These are phyloP conservation scores for Syncephalastrum monosporum DNA, from an alignment of 371 early-diverging fungal genomes.

Conservation along the genomic window DNA sequence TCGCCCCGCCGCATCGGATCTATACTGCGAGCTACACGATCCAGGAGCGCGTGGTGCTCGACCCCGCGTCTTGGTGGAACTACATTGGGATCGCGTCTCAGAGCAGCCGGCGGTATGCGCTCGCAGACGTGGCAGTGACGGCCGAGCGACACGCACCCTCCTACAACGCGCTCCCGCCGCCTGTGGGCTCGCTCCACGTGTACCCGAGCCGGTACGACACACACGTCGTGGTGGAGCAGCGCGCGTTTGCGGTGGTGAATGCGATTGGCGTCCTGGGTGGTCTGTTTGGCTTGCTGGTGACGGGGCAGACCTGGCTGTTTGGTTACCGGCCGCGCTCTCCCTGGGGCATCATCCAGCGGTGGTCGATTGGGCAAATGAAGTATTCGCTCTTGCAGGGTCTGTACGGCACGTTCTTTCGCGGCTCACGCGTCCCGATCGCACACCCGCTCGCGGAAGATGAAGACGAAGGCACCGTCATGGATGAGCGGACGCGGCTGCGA, in stretches of 20 bases:
- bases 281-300: conserved; percentile 28
- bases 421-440: conserved; percentile 28
- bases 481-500: conserved; percentile 16
- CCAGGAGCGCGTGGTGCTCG: conserved; percentile 16
- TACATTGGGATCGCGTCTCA: conserved; percentile 22
- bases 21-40: conserved; percentile 15
- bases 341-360: conserved; percentile 14
- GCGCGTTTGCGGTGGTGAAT: conserved; percentile 29
- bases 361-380: conserved; percentile 14
- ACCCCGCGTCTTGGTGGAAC: conserved; percentile 20
- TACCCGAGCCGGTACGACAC: conserved; percentile 16
- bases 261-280: conserved; percentile 37
- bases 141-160: conserved; percentile 7
- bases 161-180: conserved; percentile 9
- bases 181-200: conserved; percentile 22
- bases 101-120: not conserved
- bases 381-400: conserved; percentile 25
- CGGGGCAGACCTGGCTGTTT: conserved; percentile 25
- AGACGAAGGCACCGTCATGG: conserved; percentile 12
- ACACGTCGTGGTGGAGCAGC: conserved; percentile 21
- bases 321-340: conserved; percentile 35
- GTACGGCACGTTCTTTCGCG: conserved; percentile 17
- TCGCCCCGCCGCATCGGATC: conserved; percentile 5
- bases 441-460: conserved; percentile 24
- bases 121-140: conserved; percentile 10